Percentiles rank a stretch among this genome's conserved stretches.
Conservation (phyloP, 73 alveolate species). For the Blepharisma japonicum region DNA sequence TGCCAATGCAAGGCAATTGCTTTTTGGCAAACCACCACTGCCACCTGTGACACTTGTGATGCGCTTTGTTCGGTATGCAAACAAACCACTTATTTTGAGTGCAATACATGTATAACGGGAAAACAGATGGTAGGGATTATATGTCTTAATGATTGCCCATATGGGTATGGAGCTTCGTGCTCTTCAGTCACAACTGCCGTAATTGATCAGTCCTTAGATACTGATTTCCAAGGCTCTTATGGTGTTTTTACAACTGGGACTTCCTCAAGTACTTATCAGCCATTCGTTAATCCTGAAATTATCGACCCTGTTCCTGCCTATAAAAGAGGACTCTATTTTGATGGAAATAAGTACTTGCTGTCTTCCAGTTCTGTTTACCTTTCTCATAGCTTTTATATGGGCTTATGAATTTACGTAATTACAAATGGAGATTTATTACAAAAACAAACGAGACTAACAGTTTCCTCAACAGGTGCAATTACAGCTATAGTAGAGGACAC, state of each 20-base stretch:
- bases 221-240: neutral
- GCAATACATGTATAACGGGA: neutral
- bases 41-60: too few relatives aligned
- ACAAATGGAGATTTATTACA: neutral
- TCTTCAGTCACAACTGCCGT: too few relatives aligned
- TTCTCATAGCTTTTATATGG: neutral
- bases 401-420: neutral
- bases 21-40: too few relatives aligned
- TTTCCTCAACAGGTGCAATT: too few relatives aligned
- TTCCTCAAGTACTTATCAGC: neutral
- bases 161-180: neutral
- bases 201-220: too few relatives aligned
- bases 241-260: neutral
- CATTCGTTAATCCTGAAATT: neutral
- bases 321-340: constrained; percentile 7
- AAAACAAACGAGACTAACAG: neutral
- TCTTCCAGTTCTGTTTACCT: neutral
- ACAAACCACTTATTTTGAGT: too few relatives aligned
- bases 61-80: too few relatives aligned
- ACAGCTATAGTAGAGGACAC: too few relatives aligned
- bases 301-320: neutral
- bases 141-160: neutral
- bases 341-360: too few relatives aligned
- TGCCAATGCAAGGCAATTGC: neutral
- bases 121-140: neutral